Evolutionary conservation across 2,329 filamentous ascomycete species (phyloP).

Genomic region (Bipolaris cookei): DNA sequence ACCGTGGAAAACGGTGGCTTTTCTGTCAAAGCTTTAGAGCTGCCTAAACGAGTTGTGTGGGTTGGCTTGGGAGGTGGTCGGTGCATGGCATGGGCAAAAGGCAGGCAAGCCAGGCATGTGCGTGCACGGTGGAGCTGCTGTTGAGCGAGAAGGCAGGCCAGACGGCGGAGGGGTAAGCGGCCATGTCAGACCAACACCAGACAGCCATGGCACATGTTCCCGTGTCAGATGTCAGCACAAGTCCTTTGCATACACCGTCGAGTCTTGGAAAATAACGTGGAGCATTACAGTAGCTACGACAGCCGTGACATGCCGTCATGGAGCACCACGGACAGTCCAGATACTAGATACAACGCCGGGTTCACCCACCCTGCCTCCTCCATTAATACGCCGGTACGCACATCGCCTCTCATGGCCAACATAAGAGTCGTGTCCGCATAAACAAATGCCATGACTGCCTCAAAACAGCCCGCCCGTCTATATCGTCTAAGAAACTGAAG

Average conservation of each 20-base stretch:
- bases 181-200: neutral
- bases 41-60: slow-evolving; percentile 39
- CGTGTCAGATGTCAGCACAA: neutral
- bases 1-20: slow-evolving; percentile 36
- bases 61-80: slow-evolving; percentile 24
- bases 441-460: slow-evolving; percentile 8
- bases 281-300: slow-evolving; percentile 1
- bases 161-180: slow-evolving; percentile 1
- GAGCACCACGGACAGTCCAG: neutral
- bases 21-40: slow-evolving; percentile 45
- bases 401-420: slow-evolving; percentile 17
- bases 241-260: slow-evolving; percentile 6
- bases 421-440: neutral
- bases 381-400: slow-evolving; percentile 35
- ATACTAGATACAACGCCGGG: slow-evolving; percentile 29
- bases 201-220: neutral
- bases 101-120: slow-evolving; percentile 3
- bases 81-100: slow-evolving; percentile 27
- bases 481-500: slow-evolving; percentile 24
- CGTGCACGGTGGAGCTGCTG: slow-evolving; percentile 14
- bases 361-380: slow-evolving; percentile 26
- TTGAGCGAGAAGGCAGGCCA: slow-evolving; percentile 13
- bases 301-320: slow-evolving; percentile 10
- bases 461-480: slow-evolving; percentile 21
- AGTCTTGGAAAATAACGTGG: slow-evolving; percentile 10